Base-by-base conservation (phyloP, 164 flowering plant genomes). In the Platanus orientalis region DNA sequence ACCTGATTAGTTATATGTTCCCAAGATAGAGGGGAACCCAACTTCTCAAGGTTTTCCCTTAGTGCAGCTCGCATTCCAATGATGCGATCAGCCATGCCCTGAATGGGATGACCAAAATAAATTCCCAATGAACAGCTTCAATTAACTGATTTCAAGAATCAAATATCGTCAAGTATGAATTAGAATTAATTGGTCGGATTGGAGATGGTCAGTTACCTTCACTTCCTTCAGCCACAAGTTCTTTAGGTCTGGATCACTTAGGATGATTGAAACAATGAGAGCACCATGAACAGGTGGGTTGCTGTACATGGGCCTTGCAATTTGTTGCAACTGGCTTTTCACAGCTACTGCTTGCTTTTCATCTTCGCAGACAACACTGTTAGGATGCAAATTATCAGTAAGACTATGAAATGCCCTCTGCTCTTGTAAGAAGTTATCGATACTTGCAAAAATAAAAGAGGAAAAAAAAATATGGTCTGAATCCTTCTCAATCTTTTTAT, bases 201-300 rank as follows among this genome's bases (percentile, higher is more conserved):
- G 20, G 26, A 57, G 29, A 30, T 6, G 24, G 25, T 48, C 19
- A 29, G 27, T 57, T 84, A 90, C 98, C 89, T 94, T 84, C 36
- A 94, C 96, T 76, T 94, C 97, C 78, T 91, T 84, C 54, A 86
- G 85, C 98, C 98, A 94, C 63, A 94, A 73, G 4, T 70, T 74
- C 76, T 89, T 90, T 81, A 94, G 77, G 12, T 84, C 81, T 24
- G 89, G 93, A 78, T 87, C 89, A 60, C 84, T 70, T 32, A 94
- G 90, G 54, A 94, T 85, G 20, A 81, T 88, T 11, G 97, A 83
- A 58, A 94, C 97, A 55, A 94, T 52, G 29, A 85, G 84, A 11
- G 99, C 95, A 63, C 97, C 99, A 75, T 94, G 97, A 60, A 89
- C 78, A 34, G 99, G 96, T 29, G 99, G 99, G 59, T 89, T 91